Base-by-base conservation (phyloP, 208 protist species). In the Angomonas ambiguus region DNA sequence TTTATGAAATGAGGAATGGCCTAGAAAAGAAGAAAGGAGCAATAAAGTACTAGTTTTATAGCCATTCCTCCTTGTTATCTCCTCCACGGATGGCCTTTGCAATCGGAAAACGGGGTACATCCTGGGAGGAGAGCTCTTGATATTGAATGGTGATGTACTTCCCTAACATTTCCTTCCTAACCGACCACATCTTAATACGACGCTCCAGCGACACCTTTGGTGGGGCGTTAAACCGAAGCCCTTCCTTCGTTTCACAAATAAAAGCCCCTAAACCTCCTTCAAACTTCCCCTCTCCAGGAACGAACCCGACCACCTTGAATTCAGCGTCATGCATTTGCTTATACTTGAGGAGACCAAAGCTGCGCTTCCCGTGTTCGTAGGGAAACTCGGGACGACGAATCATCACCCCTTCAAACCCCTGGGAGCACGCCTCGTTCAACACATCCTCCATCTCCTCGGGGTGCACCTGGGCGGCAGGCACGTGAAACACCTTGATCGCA, bases 241-340 rank as follows among this genome's bases (percentile, higher is more conserved):
- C 91, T 38, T 81, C 77, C 51, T 87, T 87, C 2, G 91, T 96
- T 55, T 86, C 80, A 34, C 91, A 96, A 30, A 92, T 48, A 66
- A 96, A 92, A 33, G 91, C 85, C 24, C 88, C 91, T 4, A 96
- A 68, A 10, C 79, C 79, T n/a, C 76, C 81, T 57, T 92, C 84
- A 57, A 94, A 93, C 69, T 92, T 93, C 13, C 91, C 91, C 59
- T 94, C 71, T 0, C 91, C 91, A 3, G 85, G 84, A 1, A 92
- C 34, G 58, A 92, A 88, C 42, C 79, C 88, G 35, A 93, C 84
- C 51, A 96, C 88, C 58, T 87, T 82, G 72, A 90, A 96, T 79
- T 96, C 88, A 48, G 85, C 85, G 57, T 96, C 91, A 66, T 93
- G 85, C 91, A 96, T 96, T 27, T 83, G 78, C 62, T 94, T 94